A percentile compares a stretch with the other conserved stretches of the same genome.
Evolutionary conservation across 116 monocot genomes (phyloP).

Genomic region (Dioscorea cayenensis): DNA sequence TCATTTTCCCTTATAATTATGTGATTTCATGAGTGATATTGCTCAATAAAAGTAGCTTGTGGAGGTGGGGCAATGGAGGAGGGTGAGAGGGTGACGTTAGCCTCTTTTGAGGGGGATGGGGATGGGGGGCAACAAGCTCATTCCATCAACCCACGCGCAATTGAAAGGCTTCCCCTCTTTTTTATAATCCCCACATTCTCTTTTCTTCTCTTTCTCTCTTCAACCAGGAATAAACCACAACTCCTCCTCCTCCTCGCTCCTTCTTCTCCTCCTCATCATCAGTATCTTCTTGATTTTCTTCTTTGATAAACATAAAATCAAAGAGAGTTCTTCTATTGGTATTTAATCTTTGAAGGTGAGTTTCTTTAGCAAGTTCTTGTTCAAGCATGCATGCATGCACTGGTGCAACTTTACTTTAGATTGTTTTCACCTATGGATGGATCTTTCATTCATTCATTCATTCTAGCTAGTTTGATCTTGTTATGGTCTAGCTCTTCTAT

Average conservation of each 20-base stretch:
- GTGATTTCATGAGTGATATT: neutral
- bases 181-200: conserved; percentile 24
- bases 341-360: conserved; percentile 4
- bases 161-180: conserved; percentile 26
- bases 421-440: no score
- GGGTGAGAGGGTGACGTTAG: conserved; percentile 40
- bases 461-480: no score
- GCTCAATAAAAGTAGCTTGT: neutral
- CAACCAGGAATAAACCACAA: conserved; percentile 1
- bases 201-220: conserved; percentile 18
- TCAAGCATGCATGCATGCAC: neutral
- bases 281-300: conserved; percentile 2
- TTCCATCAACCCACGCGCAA: conserved; percentile 70
- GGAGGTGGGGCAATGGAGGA: conserved; percentile 10
- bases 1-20: no score
- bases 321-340: neutral
- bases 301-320: neutral
- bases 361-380: neutral
- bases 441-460: no score
- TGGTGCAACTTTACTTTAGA: neutral
- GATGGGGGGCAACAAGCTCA: conserved; percentile 26
- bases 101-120: conserved; percentile 6
- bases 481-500: no score
- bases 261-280: neutral
- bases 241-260: neutral